Percentiles rank a stretch among this genome's conserved stretches.
Conservation (phyloP, 163 green algal genomes). For the Trebouxia gelatinosa region DNA sequence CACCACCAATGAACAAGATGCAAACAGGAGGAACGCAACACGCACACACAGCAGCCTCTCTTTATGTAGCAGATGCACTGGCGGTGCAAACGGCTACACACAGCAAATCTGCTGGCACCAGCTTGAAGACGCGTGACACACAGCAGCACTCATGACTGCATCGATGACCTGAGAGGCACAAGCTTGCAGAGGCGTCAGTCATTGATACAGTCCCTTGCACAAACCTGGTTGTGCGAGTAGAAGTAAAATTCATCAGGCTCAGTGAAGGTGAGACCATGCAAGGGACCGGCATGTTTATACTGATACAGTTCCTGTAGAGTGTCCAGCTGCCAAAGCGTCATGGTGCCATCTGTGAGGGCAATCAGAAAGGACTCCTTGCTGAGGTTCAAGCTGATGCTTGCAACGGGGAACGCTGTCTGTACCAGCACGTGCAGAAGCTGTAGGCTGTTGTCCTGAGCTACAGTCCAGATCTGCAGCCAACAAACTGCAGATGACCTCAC, state of each 20-base stretch:
- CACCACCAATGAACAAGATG: too few species aligned
- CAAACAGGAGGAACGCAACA: too few species aligned
- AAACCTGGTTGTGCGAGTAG: slow-evolving; percentile 3
- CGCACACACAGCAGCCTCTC: too few species aligned
- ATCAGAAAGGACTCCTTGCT: slow-evolving; percentile 6
- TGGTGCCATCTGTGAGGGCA: slow-evolving; percentile 17
- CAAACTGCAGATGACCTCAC: background rate
- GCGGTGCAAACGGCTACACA: too few species aligned
- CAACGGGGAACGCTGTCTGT: background rate
- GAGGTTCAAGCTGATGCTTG: slow-evolving; percentile 22
- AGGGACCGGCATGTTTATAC: slow-evolving; percentile 1
- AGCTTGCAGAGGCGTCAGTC: background rate
- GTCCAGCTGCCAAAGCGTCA: slow-evolving; percentile 11
- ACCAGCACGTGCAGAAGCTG: slow-evolving; percentile 10
- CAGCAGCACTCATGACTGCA: too few species aligned
- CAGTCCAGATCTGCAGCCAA: background rate
- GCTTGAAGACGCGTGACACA: background rate
- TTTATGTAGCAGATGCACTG: too few species aligned
- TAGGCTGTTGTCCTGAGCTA: background rate
- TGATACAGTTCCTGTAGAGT: slow-evolving; percentile 3
- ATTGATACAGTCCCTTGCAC: background rate
- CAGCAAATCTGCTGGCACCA: background rate
- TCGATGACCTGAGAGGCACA: background rate
- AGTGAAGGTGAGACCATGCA: background rate
- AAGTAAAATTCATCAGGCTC: slow-evolving; percentile 24